These are phyloP conservation scores for Castanopsis chinensis DNA, from an alignment of 306 rosid genomes.

Conservation along the genomic window DNA sequence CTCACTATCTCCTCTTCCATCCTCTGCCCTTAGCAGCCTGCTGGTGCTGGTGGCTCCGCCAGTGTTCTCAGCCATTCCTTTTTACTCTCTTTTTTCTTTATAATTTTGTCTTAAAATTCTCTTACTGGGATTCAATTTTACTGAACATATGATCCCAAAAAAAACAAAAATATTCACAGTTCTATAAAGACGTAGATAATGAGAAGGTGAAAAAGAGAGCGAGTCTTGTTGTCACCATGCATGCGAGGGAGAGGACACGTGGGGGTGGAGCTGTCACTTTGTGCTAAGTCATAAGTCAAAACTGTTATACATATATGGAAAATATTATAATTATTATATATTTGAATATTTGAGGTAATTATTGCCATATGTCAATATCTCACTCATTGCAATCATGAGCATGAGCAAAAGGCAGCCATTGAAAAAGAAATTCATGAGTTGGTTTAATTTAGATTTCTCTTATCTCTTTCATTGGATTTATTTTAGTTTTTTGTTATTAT, in stretches of 20 bases:
- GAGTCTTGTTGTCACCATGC: constrained; percentile 33
- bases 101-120: not conserved
- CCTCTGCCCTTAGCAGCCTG: constrained; percentile 15
- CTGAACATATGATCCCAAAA: not conserved
- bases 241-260: constrained; percentile 38
- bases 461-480: too few species aligned
- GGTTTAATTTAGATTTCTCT: too few species aligned
- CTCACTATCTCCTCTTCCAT: not conserved
- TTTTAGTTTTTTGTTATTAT: too few species aligned
- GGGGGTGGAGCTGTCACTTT: not conserved
- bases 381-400: too few species aligned
- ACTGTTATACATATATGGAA: too few species aligned
- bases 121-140: not conserved
- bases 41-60: constrained; percentile 12
- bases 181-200: not conserved
- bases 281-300: too few species aligned
- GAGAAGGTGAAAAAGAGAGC: not conserved
- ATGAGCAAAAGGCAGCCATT: too few species aligned
- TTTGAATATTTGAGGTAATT: too few species aligned
- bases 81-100: not conserved
- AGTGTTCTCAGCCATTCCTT: constrained; percentile 1
- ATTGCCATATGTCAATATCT: too few species aligned
- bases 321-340: too few species aligned
- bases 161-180: not conserved
- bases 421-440: too few species aligned